Percentiles rank a stretch among this genome's conserved stretches.
Evolutionary conservation across 1,139 yeast genomes (phyloP).

Genomic region (Scheffersomyces cryptocercus): DNA sequence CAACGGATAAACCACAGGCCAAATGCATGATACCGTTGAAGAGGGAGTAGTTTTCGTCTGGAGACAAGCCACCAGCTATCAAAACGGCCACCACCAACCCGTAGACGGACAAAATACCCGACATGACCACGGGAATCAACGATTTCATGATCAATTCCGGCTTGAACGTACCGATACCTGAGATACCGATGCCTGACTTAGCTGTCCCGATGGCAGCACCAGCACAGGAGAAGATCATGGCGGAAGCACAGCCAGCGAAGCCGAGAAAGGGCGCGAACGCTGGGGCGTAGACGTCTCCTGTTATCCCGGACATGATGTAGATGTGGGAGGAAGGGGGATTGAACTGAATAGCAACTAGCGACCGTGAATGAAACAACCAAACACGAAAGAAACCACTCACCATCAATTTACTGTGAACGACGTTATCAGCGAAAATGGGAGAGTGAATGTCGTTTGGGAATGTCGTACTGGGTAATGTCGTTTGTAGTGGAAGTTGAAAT

Average conservation of each 20-base stretch:
- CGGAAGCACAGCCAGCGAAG: conserved; percentile 91
- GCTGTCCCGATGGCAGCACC: conserved; percentile 99
- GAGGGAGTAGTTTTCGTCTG: conserved; percentile 72
- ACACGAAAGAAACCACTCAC: neutral
- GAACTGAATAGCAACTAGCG: neutral
- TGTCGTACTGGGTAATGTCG: too few relatives aligned
- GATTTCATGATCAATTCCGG: conserved; percentile 85
- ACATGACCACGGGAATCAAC: conserved; percentile 93
- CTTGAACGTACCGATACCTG: conserved; percentile 84
- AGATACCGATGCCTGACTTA: conserved; percentile 95
- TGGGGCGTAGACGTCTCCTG: conserved; percentile 67
- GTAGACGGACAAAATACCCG: conserved; percentile 95
- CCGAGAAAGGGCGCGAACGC: conserved; percentile 94
- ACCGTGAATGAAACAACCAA: neutral
- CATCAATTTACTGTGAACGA: conserved; percentile 3
- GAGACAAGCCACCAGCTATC: conserved; percentile 89
- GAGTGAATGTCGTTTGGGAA: too few relatives aligned
- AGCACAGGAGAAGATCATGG: conserved; percentile 84
- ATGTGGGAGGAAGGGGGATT: neutral
- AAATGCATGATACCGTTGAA: conserved; percentile 97
- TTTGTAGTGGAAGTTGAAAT: too few relatives aligned
- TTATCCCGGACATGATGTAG: conserved; percentile 28
- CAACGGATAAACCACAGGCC: conserved; percentile 94
- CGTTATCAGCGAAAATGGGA: neutral
- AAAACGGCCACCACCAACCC: conserved; percentile 95